Percentiles rank a stretch among this genome's conserved stretches.
Evolutionary conservation across 164 flowering plant species (phyloP).

Genomic region (Vitis labrusca): DNA sequence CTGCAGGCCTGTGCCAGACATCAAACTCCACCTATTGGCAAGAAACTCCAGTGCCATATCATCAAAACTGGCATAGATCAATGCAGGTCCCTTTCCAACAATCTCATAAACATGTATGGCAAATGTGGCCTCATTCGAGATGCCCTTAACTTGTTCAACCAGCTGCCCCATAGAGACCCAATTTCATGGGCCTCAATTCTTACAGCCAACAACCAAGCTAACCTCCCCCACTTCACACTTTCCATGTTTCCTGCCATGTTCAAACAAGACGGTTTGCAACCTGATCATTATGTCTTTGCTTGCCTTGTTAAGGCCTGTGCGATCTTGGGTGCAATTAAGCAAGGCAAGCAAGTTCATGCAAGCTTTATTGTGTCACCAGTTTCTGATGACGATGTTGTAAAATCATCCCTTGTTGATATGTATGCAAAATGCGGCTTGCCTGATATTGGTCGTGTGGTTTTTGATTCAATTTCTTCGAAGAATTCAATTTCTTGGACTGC

Average conservation of each 20-base stretch:
- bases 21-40: slow-evolving; percentile 34
- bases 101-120: slow-evolving; percentile 51
- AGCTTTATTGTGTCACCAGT: slow-evolving; percentile 47
- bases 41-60: slow-evolving; percentile 63
- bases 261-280: slow-evolving; percentile 35
- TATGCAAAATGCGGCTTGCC: slow-evolving; percentile 72
- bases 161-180: slow-evolving; percentile 64
- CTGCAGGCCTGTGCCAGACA: slow-evolving; percentile 42
- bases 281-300: slow-evolving; percentile 70
- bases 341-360: slow-evolving; percentile 74
- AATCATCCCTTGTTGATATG: slow-evolving; percentile 82
- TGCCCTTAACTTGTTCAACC: slow-evolving; percentile 68
- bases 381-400: slow-evolving; percentile 62
- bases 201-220: slow-evolving; percentile 57
- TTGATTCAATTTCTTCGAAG: slow-evolving; percentile 43
- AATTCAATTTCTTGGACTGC: slow-evolving; percentile 70
- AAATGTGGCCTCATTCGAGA: slow-evolving; percentile 44
- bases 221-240: slow-evolving; percentile 37
- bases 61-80: slow-evolving; percentile 49
- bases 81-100: slow-evolving; percentile 45
- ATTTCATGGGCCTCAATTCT: slow-evolving; percentile 77
- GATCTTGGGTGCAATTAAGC: slow-evolving; percentile 28
- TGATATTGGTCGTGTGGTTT: slow-evolving; percentile 48
- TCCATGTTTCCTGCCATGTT: slow-evolving; percentile 42
- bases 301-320: slow-evolving; percentile 63